Base-by-base conservation (phyloP, 805 yeast genomes). In the Ogataea ganodermae region DNA sequence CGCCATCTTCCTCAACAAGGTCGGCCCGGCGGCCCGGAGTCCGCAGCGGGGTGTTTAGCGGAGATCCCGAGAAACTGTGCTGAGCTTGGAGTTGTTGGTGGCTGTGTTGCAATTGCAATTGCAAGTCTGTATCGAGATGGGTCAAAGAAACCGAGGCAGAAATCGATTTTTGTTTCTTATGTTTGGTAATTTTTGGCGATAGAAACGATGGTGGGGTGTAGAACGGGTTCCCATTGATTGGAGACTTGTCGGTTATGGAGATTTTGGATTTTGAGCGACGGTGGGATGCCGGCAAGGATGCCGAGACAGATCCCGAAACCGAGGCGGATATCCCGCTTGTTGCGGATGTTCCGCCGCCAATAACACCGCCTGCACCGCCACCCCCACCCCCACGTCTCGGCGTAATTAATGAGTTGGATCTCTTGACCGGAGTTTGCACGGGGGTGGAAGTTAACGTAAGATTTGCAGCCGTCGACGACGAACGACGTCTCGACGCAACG, bases 141-240 rank as follows among this genome's bases (percentile, higher is more conserved):
- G 59, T 46, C 38, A 66, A 48, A 8, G 65, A 57, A 13, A 63
- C 56, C 5, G 67, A 58, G 14, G 60, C 58, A n/a, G 68, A 44
- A 38, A 66, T 65, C 12, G 67, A 62, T 33, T 58, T 53, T 28
- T 62, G 65, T 36, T 66, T 65, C 49, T 56, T 60, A 59, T 51
- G 69, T 51, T 70, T 59, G 41, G 57, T 46, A 38, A 66, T 60
- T 48, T 66, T 68, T 7, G 81, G 80, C 13, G 79, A 70, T 37
- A 73, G 44, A 40, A 73, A 73, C 6, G 73, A 54, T 1, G 73
- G 69, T 2, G 78, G 79, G 1, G 75, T 74, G 57, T 75, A 75
- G 57, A 76, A 76, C 8, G 81, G 80, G 53, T 75, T 76, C 6
- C 72, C 72, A 39, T 56, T 53, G 14, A 61, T 56, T 10, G 75